Evolutionary conservation across 805 yeast genomes (phyloP).

Genomic region (Sugiyamaella floridensis): DNA sequence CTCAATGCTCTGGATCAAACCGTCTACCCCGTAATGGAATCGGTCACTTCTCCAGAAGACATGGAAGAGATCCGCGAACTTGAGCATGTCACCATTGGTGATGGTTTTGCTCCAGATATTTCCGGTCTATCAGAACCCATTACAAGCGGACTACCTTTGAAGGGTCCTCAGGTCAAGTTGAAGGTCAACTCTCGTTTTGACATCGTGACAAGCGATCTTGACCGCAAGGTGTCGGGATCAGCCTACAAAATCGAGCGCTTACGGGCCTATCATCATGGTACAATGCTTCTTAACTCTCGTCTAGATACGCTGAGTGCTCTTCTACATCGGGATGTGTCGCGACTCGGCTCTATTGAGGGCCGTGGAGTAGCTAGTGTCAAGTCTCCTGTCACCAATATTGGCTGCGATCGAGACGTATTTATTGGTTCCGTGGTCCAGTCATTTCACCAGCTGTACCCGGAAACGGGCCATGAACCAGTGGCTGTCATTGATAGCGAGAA

Average conservation of each 20-base stretch:
- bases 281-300: constrained; percentile 73
- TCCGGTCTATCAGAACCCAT: background rate
- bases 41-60: background rate
- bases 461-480: constrained; percentile 2
- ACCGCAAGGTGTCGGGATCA: constrained; percentile 76
- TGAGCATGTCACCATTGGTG: background rate
- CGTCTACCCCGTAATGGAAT: background rate
- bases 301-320: constrained; percentile 54
- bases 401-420: constrained; percentile 41
- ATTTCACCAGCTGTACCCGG: constrained; percentile 33
- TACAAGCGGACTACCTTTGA: constrained; percentile 1
- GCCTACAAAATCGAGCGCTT: constrained; percentile 83
- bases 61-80: background rate
- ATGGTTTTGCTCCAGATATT: background rate
- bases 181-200: constrained; percentile 73
- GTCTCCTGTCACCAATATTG: constrained; percentile 68
- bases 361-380: constrained; percentile 69
- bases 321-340: constrained; percentile 41
- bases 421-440: constrained; percentile 37
- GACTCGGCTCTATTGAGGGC: constrained; percentile 38
- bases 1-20: constrained; percentile 25
- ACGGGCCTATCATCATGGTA: constrained; percentile 89
- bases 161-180: constrained; percentile 27
- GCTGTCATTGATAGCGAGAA: constrained; percentile 5
- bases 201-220: constrained; percentile 41